Evolutionary conservation across 306 rosid genomes (phyloP), one percentile per base, ranked within the genome.

Genomic region (Trifolium fragiferum): DNA sequence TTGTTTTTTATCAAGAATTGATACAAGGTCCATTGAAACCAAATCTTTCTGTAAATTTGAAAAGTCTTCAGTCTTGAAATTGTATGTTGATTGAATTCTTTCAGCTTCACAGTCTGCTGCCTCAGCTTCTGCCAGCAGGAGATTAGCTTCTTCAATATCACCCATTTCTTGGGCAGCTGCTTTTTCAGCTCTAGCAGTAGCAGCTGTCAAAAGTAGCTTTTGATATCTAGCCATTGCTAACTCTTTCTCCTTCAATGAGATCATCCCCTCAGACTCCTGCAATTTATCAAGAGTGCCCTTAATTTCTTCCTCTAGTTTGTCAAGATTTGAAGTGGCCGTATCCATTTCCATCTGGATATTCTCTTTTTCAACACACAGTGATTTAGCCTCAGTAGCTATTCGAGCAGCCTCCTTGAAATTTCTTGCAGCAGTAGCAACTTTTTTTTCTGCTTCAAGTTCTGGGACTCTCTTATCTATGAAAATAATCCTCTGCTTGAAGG

Each of bases 321-420:
- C 86, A 46, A 89, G 86, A 79, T 84, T 90, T 66, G 20, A 78
- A 46, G 75, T 49, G 50, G 84, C 84, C 37, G 62, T 76, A 69
- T 73, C 83, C 85, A 85, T 87, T 78, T 80, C 81, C 60, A 18
- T 76, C 81, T 84, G 89, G 37, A 86, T 76, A 75, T 85, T 67
- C 51, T 87, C 89, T 70, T 86, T 91, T 79, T 91, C 93, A 75
- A 82, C 76, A 62, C 67, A 64, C 47, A 84, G 76, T 76, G 91
- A 81, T 82, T 91, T 91, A 8, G 97, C 89, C 84, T 89, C 95
- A 0, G 87, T 77, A 68, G 97, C 89, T 80, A 91, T 78, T 70
- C 95, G 86, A 15, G 91, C 97, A 75, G 97, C 95, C 82, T 89
- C 97, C 80, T 89, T 91, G 76, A 91, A 91, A 81, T 91, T 91